phyloP scores from a whole-genome alignment of 108 stramenopile species.

The Schizochytrium sp. region DNA sequence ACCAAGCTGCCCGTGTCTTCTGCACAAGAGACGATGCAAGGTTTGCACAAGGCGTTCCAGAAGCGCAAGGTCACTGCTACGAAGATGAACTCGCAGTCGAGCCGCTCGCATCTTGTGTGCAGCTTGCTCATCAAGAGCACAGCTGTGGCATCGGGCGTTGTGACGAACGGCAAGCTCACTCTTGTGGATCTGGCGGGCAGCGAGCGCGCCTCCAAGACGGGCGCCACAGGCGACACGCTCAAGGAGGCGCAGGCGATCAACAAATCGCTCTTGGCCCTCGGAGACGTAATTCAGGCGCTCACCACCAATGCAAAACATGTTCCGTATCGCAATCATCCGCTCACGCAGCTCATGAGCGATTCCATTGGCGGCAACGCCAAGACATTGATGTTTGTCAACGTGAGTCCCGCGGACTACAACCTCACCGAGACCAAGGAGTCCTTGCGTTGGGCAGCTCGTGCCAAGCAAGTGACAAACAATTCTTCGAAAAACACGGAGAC shows the following conservation, averaged over 20 bases:
- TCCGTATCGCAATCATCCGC: slow-evolving; percentile 6
- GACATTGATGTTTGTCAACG: not conserved
- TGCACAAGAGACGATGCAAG: slow-evolving; percentile 18
- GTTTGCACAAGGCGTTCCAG: slow-evolving; percentile 36
- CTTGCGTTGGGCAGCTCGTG: slow-evolving; percentile 31
- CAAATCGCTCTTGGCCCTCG: slow-evolving; percentile 23
- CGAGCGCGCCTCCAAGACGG: slow-evolving; percentile 24
- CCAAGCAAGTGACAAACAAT: slow-evolving; percentile 30
- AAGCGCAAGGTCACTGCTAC: slow-evolving; percentile 46
- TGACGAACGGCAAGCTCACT: not conserved
- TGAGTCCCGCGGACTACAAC: slow-evolving; percentile 12
- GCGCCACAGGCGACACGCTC: slow-evolving; percentile 17
- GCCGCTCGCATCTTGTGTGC: slow-evolving; percentile 48
- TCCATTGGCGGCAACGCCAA: slow-evolving; percentile 15
- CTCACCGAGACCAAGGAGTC: slow-evolving; percentile 30
- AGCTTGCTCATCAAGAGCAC: slow-evolving; percentile 22
- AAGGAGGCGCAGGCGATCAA: slow-evolving; percentile 38
- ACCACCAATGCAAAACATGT: not conserved
- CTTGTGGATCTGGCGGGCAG: slow-evolving; percentile 33
- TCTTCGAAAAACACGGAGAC: slow-evolving; percentile 26
- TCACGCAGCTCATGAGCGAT: slow-evolving; percentile 1
- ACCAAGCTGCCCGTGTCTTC: slow-evolving; percentile 37
- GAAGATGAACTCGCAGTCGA: slow-evolving; percentile 58
- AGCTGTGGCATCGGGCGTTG: not conserved
- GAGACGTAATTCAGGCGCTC: slow-evolving; percentile 34